Evolutionary conservation across 352 stramenopile genomes (phyloP).

Genomic region (Phytophthora pinifolia): DNA sequence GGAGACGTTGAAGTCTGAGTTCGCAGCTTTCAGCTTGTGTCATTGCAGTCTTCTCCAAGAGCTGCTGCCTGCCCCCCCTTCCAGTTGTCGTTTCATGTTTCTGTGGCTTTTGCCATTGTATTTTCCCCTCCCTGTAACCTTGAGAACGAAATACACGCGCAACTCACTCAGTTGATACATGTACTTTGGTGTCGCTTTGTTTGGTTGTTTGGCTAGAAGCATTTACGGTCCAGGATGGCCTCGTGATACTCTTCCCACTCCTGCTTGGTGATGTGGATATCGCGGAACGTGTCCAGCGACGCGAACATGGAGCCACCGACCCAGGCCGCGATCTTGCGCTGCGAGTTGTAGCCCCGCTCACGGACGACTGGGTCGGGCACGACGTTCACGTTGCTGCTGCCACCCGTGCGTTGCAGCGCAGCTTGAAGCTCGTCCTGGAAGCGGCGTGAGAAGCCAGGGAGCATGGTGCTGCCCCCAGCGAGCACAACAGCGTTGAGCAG

Average conservation of each 20-base stretch:
- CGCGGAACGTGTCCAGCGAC: conserved; percentile 84
- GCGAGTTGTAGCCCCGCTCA: conserved; percentile 86
- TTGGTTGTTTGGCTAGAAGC: conserved; percentile 45
- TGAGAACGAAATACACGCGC: conserved; percentile 24
- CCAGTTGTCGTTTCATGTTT: conserved; percentile 35
- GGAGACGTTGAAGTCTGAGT: conserved; percentile 1
- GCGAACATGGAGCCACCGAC: conserved; percentile 90
- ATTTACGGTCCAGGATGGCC: conserved; percentile 82
- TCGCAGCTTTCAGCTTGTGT: background rate
- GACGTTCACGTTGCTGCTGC: conserved; percentile 38
- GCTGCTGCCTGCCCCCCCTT: background rate
- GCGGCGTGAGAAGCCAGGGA: conserved; percentile 78
- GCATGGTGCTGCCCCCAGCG: conserved; percentile 83
- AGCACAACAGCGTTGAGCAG: conserved; percentile 78
- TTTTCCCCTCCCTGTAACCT: conserved; percentile 20
- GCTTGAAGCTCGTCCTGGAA: conserved; percentile 69
- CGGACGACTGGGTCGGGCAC: conserved; percentile 79
- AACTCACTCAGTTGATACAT: background rate
- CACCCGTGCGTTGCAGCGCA: conserved; percentile 23
- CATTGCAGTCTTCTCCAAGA: too few species aligned
- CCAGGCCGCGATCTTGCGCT: conserved; percentile 86
- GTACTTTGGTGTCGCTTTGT: background rate
- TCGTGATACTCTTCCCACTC: conserved; percentile 92
- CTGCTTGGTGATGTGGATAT: conserved; percentile 88
- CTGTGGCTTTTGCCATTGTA: conserved; percentile 22